Percentiles rank a stretch among this genome's conserved stretches.
Conservation (phyloP, 257 asterid species). For the Solanum pennellii region DNA sequence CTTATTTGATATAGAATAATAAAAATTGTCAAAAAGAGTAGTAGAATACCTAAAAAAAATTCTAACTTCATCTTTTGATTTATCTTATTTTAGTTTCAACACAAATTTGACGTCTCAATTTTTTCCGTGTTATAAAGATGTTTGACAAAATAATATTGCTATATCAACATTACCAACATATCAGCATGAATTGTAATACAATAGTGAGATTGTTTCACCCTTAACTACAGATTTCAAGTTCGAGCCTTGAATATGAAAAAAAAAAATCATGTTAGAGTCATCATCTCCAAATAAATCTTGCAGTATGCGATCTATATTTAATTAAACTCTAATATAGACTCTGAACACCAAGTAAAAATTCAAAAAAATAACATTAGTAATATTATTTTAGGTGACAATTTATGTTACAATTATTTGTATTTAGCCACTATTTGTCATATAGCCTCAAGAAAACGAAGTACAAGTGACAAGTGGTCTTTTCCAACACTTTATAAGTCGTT, state of each 20-base stretch:
- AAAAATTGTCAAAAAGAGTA: neutral
- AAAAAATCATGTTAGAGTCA: too few relatives aligned
- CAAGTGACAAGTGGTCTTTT: neutral
- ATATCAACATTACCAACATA: neutral
- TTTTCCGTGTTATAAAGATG: neutral
- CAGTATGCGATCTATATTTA: too few relatives aligned
- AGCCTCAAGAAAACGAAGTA: neutral
- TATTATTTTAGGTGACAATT: too few relatives aligned
- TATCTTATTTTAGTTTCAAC: too few relatives aligned
- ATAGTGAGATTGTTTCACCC: too few relatives aligned
- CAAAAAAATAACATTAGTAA: neutral
- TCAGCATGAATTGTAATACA: too few relatives aligned
- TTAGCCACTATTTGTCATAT: neutral
- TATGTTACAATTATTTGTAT: neutral
- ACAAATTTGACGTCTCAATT: neutral
- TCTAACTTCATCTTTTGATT: neutral
- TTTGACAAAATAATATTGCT: neutral
- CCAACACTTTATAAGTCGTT: neutral
- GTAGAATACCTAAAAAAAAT: neutral
- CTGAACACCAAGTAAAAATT: accelerated
- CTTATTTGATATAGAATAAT: neutral
- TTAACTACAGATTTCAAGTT: too few relatives aligned
- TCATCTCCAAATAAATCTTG: accelerated
- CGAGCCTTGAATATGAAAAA: accelerated
- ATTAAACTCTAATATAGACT: too few relatives aligned